Conservation (phyloP, 768 basidiomycete genomes). For the Dentipellis sp. region DNA sequence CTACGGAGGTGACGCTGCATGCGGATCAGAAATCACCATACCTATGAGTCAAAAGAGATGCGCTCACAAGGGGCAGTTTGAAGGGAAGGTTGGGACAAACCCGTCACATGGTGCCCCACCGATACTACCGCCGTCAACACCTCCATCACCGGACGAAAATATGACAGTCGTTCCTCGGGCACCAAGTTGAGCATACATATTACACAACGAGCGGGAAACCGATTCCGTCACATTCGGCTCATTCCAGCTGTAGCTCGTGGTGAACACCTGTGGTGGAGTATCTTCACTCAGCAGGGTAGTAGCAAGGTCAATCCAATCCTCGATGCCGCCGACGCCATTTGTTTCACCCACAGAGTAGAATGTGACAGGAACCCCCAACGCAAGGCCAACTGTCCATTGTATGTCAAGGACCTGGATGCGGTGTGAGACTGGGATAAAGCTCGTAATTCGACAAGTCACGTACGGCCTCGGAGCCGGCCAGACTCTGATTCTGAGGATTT, state of each 20-base stretch:
- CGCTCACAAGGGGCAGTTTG: slow-evolving; percentile 14
- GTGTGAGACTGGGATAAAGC: neutral
- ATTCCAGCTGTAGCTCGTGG: slow-evolving; percentile 7
- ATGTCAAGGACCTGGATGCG: slow-evolving; percentile 13
- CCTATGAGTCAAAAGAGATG: neutral
- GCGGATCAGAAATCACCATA: neutral
- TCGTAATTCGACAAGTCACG: neutral
- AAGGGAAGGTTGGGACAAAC: slow-evolving; percentile 16
- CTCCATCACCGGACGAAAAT: slow-evolving; percentile 16
- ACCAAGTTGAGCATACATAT: slow-evolving; percentile 10
- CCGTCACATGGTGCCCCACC: slow-evolving; percentile 4
- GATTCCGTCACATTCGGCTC: slow-evolving; percentile 1
- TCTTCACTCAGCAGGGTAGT: slow-evolving; percentile 9
- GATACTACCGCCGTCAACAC: slow-evolving; percentile 11
- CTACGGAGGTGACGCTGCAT: slow-evolving; percentile 16
- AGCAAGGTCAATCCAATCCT: slow-evolving; percentile 11
- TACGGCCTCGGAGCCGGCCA: slow-evolving; percentile 16
- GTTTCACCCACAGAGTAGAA: slow-evolving; percentile 19
- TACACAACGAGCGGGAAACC: slow-evolving; percentile 9
- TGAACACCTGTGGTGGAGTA: slow-evolving; percentile 8
- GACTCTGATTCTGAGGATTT: slow-evolving; percentile 7
- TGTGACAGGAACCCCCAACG: slow-evolving; percentile 14
- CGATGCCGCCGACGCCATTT: slow-evolving; percentile 14
- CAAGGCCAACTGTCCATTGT: slow-evolving; percentile 16
- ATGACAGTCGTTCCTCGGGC: slow-evolving; percentile 11